These are phyloP conservation scores for Diaporthe sp. DNA, from an alignment of 2,329 filamentous ascomycete genomes.

Conservation along the genomic window DNA sequence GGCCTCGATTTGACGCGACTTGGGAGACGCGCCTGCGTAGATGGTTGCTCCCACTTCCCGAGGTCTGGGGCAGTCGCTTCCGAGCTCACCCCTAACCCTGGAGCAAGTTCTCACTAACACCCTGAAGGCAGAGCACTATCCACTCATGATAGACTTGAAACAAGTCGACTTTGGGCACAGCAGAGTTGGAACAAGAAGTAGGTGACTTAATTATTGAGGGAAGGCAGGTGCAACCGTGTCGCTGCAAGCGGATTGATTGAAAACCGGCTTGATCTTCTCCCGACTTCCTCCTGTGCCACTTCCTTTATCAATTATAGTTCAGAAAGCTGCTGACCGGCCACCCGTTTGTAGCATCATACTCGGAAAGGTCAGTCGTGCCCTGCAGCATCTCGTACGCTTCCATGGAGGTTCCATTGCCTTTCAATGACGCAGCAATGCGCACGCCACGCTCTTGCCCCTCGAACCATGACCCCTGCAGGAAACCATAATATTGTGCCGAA, in stretches of 20 bases:
- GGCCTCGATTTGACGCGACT: slow-evolving; percentile 17
- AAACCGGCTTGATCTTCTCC: no score
- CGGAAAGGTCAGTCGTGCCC: slow-evolving; percentile 52
- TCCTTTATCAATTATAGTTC: slow-evolving; percentile 43
- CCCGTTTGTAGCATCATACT: slow-evolving; percentile 53
- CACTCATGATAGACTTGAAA: background rate
- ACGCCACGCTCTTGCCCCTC: slow-evolving; percentile 67
- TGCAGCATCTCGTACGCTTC: slow-evolving; percentile 50
- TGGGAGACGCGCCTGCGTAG: slow-evolving; percentile 17
- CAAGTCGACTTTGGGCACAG: background rate
- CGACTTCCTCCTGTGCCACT: background rate
- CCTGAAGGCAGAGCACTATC: background rate
- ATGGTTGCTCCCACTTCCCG: background rate
- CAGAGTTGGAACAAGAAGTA: no score
- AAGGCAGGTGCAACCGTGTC: no score
- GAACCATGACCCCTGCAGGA: slow-evolving; percentile 73
- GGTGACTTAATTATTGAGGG: no score
- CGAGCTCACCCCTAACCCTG: background rate
- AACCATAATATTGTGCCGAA: slow-evolving; percentile 75
- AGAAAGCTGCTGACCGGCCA: slow-evolving; percentile 55
- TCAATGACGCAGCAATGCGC: slow-evolving; percentile 56
- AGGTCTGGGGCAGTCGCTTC: background rate
- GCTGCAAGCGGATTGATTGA: no score
- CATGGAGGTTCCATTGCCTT: slow-evolving; percentile 46
- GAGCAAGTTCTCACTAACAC: background rate